These are phyloP conservation scores for Corynespora cassiicola DNA, from an alignment of 2,329 filamentous ascomycete genomes.

Conservation along the genomic window DNA sequence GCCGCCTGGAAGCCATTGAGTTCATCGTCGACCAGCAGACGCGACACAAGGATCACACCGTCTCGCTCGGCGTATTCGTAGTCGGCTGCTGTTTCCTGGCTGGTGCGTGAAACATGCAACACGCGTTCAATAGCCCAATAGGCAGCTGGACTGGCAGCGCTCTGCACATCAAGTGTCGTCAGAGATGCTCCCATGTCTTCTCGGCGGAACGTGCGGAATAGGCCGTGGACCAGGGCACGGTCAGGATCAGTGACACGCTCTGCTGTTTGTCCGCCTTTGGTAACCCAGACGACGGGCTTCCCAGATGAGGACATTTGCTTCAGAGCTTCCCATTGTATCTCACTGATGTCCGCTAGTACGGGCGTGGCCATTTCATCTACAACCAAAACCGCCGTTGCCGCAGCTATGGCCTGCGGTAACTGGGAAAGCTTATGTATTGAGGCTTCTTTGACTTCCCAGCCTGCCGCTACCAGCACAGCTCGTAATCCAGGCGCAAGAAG, in stretches of 20 bases:
- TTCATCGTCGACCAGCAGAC: not conserved
- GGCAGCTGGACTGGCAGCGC: not conserved
- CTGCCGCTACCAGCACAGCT: too few species aligned
- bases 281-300: too few species aligned
- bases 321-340: slow-evolving; percentile 3
- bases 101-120: not conserved
- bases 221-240: slow-evolving; percentile 8
- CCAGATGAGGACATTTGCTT: not conserved
- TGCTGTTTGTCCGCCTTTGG: slow-evolving; percentile 4
- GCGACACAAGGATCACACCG: slow-evolving; percentile 3
- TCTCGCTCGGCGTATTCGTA: slow-evolving; percentile 7
- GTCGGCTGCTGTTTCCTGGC: slow-evolving; percentile 2
- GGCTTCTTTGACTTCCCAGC: too few species aligned
- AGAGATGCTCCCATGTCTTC: slow-evolving; percentile 1
- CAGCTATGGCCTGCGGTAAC: slow-evolving; percentile 2
- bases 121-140: slow-evolving; percentile 1
- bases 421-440: too few species aligned
- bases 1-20: slow-evolving; percentile 1
- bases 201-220: slow-evolving; percentile 9
- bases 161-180: slow-evolving; percentile 6
- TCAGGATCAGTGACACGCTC: slow-evolving; percentile 11
- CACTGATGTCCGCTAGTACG: slow-evolving; percentile 1
- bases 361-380: slow-evolving; percentile 4
- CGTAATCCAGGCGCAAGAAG: too few species aligned
- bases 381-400: too few species aligned